Conservation (phyloP, 768 basidiomycete genomes). For the Agrocybe chaxingu region DNA sequence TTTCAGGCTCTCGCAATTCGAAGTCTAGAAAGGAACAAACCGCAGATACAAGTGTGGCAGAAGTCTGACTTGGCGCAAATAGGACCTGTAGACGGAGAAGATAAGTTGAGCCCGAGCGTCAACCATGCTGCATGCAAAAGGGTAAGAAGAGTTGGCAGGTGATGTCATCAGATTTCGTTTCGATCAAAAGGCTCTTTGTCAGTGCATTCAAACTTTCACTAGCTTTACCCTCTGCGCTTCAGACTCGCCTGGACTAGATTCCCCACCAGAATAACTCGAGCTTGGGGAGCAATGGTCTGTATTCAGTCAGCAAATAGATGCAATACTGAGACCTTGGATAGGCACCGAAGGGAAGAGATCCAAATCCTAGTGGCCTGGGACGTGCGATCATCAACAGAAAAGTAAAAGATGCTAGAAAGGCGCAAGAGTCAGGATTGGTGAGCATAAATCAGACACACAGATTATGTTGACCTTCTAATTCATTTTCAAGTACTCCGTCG, state of each 20-base stretch:
- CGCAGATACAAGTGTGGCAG: slow-evolving; percentile 43
- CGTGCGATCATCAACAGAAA: slow-evolving; percentile 93
- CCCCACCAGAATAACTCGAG: too few species aligned
- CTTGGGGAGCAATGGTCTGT: too few species aligned
- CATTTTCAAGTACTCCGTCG: slow-evolving; percentile 64
- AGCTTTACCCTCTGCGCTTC: too few species aligned
- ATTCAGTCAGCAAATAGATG: neutral
- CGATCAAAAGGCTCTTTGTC: too few species aligned
- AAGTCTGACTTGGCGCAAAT: slow-evolving; percentile 36
- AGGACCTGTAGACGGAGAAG: slow-evolving; percentile 35
- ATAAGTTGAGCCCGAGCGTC: neutral
- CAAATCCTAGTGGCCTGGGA: slow-evolving; percentile 81
- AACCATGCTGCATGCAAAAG: neutral
- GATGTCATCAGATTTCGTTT: too few species aligned
- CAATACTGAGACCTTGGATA: slow-evolving; percentile 17
- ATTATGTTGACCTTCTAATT: slow-evolving; percentile 8
- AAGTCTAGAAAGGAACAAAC: slow-evolving; percentile 19
- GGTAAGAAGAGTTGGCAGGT: neutral
- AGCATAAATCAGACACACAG: slow-evolving; percentile 20
- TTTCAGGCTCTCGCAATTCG: neutral
- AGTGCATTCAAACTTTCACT: too few species aligned
- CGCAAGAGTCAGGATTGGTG: slow-evolving; percentile 66
- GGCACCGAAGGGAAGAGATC: slow-evolving; percentile 59
- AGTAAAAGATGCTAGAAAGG: slow-evolving; percentile 67
- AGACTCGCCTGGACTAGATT: too few species aligned